Percentiles rank a stretch among this genome's conserved stretches.
These are phyloP conservation scores for Eucalyptus fibrosa DNA, from an alignment of 345 rosid genomes.

Conservation along the genomic window DNA sequence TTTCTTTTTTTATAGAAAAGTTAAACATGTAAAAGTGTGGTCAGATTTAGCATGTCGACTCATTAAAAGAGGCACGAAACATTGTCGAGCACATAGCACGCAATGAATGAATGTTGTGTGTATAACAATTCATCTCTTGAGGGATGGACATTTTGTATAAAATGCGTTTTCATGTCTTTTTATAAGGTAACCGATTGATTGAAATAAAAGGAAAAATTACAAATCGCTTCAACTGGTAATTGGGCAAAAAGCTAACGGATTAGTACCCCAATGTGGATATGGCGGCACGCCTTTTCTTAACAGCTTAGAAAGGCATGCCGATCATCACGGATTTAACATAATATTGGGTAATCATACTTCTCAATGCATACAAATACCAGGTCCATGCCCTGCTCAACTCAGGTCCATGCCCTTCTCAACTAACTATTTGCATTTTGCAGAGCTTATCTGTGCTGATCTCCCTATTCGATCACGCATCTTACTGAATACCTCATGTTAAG, in stretches of 20 bases:
- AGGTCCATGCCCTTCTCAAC: no score
- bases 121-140: neutral
- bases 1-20: no score
- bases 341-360: neutral
- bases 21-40: no score
- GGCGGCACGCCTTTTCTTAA: neutral
- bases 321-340: neutral
- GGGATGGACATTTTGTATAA: neutral
- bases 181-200: neutral
- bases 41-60: no score
- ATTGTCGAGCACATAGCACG: no score
- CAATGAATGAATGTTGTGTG: no score
- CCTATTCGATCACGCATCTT: neutral
- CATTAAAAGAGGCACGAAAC: no score
- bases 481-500: neutral
- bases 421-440: neutral
- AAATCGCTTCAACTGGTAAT: neutral
- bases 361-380: neutral
- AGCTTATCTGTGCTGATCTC: neutral
- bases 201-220: neutral
- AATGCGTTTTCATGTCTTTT: neutral
- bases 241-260: neutral
- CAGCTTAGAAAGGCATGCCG: neutral
- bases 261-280: neutral
- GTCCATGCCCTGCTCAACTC: neutral